Evolutionary conservation across 768 basidiomycete genomes (phyloP).

Genomic region (Tulasnella calospora): DNA sequence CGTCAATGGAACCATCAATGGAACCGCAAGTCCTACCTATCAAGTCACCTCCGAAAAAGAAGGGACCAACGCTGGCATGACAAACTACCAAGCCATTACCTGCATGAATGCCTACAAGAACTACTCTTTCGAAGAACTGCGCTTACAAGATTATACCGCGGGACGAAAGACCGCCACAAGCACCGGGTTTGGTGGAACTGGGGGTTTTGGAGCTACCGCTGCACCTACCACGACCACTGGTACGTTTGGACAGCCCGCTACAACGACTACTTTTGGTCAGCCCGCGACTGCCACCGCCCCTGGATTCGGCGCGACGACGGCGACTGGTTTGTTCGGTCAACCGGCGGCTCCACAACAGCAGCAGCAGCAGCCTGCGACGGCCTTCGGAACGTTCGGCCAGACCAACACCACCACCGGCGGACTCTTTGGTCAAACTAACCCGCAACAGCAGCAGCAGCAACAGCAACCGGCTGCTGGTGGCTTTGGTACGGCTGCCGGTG

Average conservation of each 20-base stretch:
- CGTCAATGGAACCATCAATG: slow-evolving; percentile 50
- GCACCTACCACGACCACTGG: slow-evolving; percentile 14
- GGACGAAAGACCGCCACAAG: slow-evolving; percentile 56
- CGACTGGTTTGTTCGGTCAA: slow-evolving; percentile 31
- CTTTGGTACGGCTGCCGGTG: not conserved
- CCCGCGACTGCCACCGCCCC: slow-evolving; percentile 34
- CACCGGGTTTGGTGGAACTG: slow-evolving; percentile 5
- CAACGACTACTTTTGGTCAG: slow-evolving; percentile 27
- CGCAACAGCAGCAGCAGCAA: slow-evolving; percentile 26
- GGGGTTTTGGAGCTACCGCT: not conserved
- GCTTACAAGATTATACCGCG: slow-evolving; percentile 69
- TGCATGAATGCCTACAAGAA: slow-evolving; percentile 74
- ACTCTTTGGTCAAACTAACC: slow-evolving; percentile 37
- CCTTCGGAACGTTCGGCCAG: slow-evolving; percentile 40
- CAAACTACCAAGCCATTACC: slow-evolving; percentile 78
- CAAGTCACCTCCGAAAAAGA: slow-evolving; percentile 63
- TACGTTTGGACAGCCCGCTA: slow-evolving; percentile 31
- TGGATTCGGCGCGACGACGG: slow-evolving; percentile 53
- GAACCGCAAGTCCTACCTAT: slow-evolving; percentile 64
- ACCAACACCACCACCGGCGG: slow-evolving; percentile 33
- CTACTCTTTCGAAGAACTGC: slow-evolving; percentile 77
- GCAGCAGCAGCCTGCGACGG: slow-evolving; percentile 34
- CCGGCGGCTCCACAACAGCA: slow-evolving; percentile 29
- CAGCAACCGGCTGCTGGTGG: not conserved
- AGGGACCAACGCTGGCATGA: slow-evolving; percentile 40